Conservation (phyloP, 768 basidiomycete species). For the Boletus barrowsii region DNA sequence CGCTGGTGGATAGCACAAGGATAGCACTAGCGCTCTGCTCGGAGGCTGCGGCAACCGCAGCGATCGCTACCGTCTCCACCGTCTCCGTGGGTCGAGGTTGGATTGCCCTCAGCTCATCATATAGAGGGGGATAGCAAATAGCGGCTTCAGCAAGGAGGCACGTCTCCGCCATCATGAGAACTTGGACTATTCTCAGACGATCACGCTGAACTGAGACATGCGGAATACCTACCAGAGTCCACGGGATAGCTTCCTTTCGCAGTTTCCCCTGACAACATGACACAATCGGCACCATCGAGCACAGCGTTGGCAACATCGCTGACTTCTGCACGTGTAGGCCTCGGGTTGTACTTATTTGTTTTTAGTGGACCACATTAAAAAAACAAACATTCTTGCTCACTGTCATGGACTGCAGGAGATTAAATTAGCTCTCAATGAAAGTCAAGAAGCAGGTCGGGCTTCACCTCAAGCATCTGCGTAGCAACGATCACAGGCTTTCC, state of each 20-base stretch:
- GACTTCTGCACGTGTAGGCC: conserved; percentile 97
- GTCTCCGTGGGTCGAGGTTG: conserved; percentile 90
- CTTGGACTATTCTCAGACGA: conserved; percentile 37
- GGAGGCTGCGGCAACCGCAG: conserved; percentile 90
- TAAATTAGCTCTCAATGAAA: conserved; percentile 9
- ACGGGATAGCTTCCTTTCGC: conserved; percentile 97
- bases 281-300: conserved; percentile 97
- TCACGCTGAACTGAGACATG: background rate
- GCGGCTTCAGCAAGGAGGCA: conserved; percentile 95
- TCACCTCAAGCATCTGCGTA: conserved; percentile 97
- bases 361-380: conserved; percentile 2
- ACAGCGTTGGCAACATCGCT: conserved; percentile 99
- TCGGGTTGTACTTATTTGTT: conserved; percentile 82
- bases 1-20: conserved; percentile 93
- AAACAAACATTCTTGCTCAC: conserved; percentile 40
- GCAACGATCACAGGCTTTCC: conserved; percentile 99
- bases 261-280: conserved; percentile 99
- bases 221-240: conserved; percentile 68
- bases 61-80: conserved; percentile 92
- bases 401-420: conserved; percentile 78
- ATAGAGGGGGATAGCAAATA: conserved; percentile 92
- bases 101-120: conserved; percentile 78
- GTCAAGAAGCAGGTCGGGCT: conserved; percentile 11
- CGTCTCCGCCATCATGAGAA: conserved; percentile 99
- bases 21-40: conserved; percentile 96